Base-by-base conservation (phyloP, 2,329 filamentous ascomycete species). In the Reticulascus tulasneorum region DNA sequence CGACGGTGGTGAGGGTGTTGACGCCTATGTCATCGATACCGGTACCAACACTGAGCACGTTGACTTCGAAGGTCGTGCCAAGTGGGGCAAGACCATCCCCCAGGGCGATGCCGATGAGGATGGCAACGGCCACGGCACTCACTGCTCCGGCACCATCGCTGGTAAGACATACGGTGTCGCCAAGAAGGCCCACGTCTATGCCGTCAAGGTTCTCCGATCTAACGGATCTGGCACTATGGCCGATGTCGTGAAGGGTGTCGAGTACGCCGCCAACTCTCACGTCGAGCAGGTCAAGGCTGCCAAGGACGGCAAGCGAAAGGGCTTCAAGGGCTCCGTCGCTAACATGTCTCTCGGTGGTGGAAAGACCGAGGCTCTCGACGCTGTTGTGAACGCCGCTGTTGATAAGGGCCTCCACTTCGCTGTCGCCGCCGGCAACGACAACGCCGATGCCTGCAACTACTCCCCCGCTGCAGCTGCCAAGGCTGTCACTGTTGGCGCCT, bases 301-400 rank as follows among this genome's bases (percentile, higher is more conserved):
- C 55, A 94, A 94, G 83, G 75, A 77, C 37, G 88, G 88, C 55
- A 89, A 94, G 74, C 82, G 81, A 67, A 86, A 97, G 84, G 86
- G 85, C 62, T 97, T 96, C 84, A 97, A 97, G 84, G 93, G 93
- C 60, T 95, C 88, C 49, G 85, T 91, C 59, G 93, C 94, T 73
- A 98, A 98, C 82, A 98, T 98, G 93, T 94, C 86, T 59, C 84
- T 98, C 40, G 93, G 93, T 59, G 93, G 93, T 71, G 93, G 93
- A 75, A 97, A 96, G 77, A 96, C 91, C 45, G 77, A 80, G 50
- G 83, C 89, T 56, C 82, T 98, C 38, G 93, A 98, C 60, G 77
- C 84, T 49, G 88, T 89, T 51, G 91, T 97, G 50, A 93, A 97
- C 63, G 91, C 91, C 48, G 91, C 91, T 48, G 91, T 97, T 53